Evolutionary conservation across 768 basidiomycete genomes (phyloP).

Genomic region (Tremella mesenterica): DNA sequence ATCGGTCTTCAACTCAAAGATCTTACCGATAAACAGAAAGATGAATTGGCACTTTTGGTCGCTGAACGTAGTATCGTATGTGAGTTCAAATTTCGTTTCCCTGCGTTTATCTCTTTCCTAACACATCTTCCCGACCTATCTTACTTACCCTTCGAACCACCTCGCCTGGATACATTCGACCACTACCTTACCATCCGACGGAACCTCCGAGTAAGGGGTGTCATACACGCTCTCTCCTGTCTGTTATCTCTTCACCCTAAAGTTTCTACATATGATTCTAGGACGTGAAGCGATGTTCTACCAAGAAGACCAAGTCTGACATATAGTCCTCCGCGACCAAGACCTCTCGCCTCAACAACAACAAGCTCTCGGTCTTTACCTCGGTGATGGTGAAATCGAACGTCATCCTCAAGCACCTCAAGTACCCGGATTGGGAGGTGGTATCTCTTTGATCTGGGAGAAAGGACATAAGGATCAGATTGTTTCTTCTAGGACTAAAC

Average conservation of each 20-base stretch:
- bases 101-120: neutral
- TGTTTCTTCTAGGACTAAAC: slow-evolving; percentile 5
- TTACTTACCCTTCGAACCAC: too few species aligned
- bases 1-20: slow-evolving; percentile 64
- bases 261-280: neutral
- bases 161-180: too few species aligned
- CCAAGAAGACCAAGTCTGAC: neutral
- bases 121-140: neutral
- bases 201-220: too few species aligned
- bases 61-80: slow-evolving; percentile 37
- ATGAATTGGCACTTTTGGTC: slow-evolving; percentile 51
- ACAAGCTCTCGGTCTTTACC: slow-evolving; percentile 35
- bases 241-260: too few species aligned
- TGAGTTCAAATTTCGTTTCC: slow-evolving; percentile 4
- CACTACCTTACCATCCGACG: too few species aligned
- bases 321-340: slow-evolving; percentile 43
- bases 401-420: slow-evolving; percentile 43
- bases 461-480: slow-evolving; percentile 19
- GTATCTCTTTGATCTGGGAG: slow-evolving; percentile 39
- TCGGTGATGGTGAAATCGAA: slow-evolving; percentile 39
- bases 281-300: too few species aligned
- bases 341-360: slow-evolving; percentile 42
- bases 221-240: too few species aligned
- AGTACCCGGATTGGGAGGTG: slow-evolving; percentile 40
- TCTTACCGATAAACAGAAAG: slow-evolving; percentile 60